phyloP scores from a whole-genome alignment of 177 flowering plant species.

The Vitis hybrid region DNA sequence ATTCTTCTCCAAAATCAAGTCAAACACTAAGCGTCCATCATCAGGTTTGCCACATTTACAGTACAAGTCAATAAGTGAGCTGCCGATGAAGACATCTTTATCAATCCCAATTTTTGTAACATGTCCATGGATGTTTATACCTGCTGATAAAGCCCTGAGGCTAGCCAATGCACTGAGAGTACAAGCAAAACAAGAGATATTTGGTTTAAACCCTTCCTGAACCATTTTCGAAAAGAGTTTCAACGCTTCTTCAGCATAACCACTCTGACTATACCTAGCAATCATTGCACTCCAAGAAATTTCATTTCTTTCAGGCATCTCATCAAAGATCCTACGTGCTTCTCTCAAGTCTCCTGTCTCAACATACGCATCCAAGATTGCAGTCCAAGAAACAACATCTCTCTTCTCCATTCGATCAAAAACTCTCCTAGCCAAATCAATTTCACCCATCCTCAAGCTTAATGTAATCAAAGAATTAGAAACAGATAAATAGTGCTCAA shows the following conservation, averaged over 20 bases:
- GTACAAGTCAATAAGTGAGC: conserved; percentile 57
- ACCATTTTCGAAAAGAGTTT: conserved; percentile 38
- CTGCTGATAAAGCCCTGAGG: conserved; percentile 23
- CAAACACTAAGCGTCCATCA: conserved; percentile 45
- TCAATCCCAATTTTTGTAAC: conserved; percentile 30
- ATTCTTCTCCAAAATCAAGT: conserved; percentile 36
- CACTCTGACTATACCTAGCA: conserved; percentile 46
- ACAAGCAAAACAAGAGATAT: conserved; percentile 37
- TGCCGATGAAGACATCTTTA: conserved; percentile 36
- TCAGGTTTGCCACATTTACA: conserved; percentile 45
- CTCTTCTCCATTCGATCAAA: conserved; percentile 38
- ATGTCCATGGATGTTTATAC: conserved; percentile 40
- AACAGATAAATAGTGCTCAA: conserved; percentile 38
- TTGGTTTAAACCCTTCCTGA: conserved; percentile 35
- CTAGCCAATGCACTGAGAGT: conserved; percentile 37
- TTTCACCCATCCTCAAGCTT: conserved; percentile 31
- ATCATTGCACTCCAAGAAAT: conserved; percentile 65
- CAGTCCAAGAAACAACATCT: conserved; percentile 52
- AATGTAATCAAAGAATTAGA: conserved; percentile 53
- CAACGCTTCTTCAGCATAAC: conserved; percentile 38
- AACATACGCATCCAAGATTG: conserved; percentile 38
- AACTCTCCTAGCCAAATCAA: conserved; percentile 27
- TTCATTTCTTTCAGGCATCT: conserved; percentile 51
- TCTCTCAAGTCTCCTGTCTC: conserved; percentile 35
- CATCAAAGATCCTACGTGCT: conserved; percentile 45